Evolutionary conservation across 2,329 filamentous ascomycete species (phyloP), one percentile per base, ranked within the genome.

Genomic region (Aspergillus sp.): DNA sequence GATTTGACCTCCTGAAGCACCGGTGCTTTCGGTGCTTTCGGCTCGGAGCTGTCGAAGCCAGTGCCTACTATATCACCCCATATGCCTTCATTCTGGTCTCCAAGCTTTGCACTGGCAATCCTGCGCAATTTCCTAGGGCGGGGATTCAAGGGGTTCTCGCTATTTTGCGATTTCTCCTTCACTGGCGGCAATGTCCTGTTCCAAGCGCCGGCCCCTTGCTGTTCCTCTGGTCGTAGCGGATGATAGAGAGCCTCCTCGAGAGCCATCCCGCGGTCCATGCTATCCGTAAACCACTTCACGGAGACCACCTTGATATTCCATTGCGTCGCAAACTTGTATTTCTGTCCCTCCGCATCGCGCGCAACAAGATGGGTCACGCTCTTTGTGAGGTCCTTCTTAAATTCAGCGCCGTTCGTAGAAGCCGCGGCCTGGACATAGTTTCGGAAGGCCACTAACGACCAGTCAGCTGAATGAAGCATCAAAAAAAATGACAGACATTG

Each of bases 331-430:
- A 86, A 86, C 34, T 76, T 75, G 56, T 93, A 98, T 58, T 98
- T 98, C 39, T 86, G 83, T 14, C 91, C 89, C 42, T 83, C 75
- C 6, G 89, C 78, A 31, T 73, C 74, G 40, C 74, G 74, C 19
- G 85, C 85, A 42, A 98, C 81, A 11, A 98, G 72, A 58, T 98
- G 91, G 2, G 86, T 93, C 43, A 93, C 84, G 33, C 69, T 71
- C 50, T 80, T 85, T 7, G 86, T 93, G 33, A 98, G 70, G 54
- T 98, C 89, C 34, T 83, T 85, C 16, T 82, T 80, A 55, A 95
- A 95, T 33, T 74, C 67, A n/a, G 80, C 91, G 19, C 89, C 89
- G 51, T 93, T 77, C 11, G 68, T 58, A 26, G 66, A 64, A 42
- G 88, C 75, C 14, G 71, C 73, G 13, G 78, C 68, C 39, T 85